Evolutionary conservation across 2,329 filamentous ascomycete species (phyloP), one percentile per base, ranked within the genome.

Genomic region (Akanthomyces uredinophilus): DNA sequence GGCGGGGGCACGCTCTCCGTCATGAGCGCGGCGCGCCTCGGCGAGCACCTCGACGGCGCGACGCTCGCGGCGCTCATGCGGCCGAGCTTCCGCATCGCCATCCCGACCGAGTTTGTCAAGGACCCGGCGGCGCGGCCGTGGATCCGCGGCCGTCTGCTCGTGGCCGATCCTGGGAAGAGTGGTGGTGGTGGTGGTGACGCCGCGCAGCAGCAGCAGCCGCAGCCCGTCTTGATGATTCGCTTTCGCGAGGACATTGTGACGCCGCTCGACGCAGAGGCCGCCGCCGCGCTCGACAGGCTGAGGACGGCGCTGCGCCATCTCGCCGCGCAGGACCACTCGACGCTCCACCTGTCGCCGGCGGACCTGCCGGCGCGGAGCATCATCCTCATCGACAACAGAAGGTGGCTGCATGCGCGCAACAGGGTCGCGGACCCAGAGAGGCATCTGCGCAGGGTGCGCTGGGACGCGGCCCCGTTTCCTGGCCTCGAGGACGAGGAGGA

Each of bases 1-100:
- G 75, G 77, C 3, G 76, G 77, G 0, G 77, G 77, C 0, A 77
- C 75, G 0, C 66, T 78, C 0, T 78, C 76, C 1, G 68, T 73
- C 18, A 68, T 78, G 69, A 75, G 72, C 22, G 71, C 74, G 8
- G 66, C 70, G 14, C 65, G 63, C 5, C 67, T 76, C 18, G 58
- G 66, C 39, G 22, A 62, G 13, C 61, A 69, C 1, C 66, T 77
- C 0, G 72, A 73, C 0, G 56, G 65, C 0, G 50, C 60, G 1
- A 70, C 72, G 2, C 61, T 62, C 22, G 54, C 44, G 0, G 54
- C 69, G 0, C 64, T 77, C 7, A 63, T 56, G 4, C 64, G 65
- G 0, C 68, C 69, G 1, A 70, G 75, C 10, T 78, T 69, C 61
- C 67, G 66, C 0, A 73, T 78, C 56, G 62, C 52, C 1, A 70